Evolutionary conservation across 352 stramenopile species (phyloP), one percentile per base, ranked within the genome.

Genomic region (Globisporangium alternatum): DNA sequence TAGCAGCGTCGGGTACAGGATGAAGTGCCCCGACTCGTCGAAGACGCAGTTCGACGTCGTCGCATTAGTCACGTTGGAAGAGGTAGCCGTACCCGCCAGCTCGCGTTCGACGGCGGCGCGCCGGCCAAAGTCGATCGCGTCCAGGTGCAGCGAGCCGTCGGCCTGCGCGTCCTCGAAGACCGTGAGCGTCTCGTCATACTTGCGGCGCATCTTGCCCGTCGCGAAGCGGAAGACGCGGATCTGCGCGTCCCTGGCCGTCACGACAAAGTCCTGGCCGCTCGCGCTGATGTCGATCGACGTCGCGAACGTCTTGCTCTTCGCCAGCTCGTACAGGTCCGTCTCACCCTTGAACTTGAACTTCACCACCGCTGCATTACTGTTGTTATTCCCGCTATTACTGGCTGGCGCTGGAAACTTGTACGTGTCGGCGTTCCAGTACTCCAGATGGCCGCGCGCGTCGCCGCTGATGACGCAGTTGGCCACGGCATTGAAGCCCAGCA

Each of bases 281-380:
- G 55, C 56, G 41, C 72, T 82, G 1, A 97, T 75, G 56, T 89
- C 83, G 49, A 98, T 87, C 4, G 80, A 81, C 45, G 79, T 93
- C 17, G 89, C 78, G 47, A 80, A 70, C 19, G 91, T 95, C 86
- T 98, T 90, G 66, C 67, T 70, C 78, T 99, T 99, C 31, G 94
- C 89, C 37, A 99, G 75, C 39, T 93, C 86, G 68, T 98, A 99
- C 13, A 99, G 71, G 72, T 99, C 95, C 7, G 97, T 99, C 44
- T 98, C 89, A 22, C 98, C 86, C 74, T 99, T 99, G 43, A 95
- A 98, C 59, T 89, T 80, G 72, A 98, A 99, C 54, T 83, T 81
- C 25, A 79, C 56, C 8, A 64, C 45, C 45, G 45, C 22, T n/a
- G 59, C 6, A 44, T 47, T 0, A 39, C 31, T 12, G 67, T 56